phyloP scores from a whole-genome alignment of 2,329 filamentous ascomycete genomes.

The Xylariaceae sp. region DNA sequence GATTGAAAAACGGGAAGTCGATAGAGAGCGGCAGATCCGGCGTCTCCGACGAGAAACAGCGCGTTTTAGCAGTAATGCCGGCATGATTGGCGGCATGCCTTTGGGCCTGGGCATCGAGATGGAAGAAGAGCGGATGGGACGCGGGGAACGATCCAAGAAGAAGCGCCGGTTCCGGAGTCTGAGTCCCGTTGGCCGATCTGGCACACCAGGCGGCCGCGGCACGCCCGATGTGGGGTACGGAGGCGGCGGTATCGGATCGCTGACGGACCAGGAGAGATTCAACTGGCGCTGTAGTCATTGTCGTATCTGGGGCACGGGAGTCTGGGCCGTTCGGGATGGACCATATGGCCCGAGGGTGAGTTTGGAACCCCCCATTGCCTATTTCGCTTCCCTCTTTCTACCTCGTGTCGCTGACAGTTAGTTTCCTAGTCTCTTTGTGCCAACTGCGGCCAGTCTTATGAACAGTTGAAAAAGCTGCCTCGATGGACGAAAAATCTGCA shows the following conservation, averaged over 20 bases:
- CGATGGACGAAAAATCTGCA: constrained; percentile 71
- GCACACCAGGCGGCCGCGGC: constrained; percentile 64
- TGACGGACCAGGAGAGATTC: constrained; percentile 71
- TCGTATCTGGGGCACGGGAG: constrained; percentile 77
- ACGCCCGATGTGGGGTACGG: constrained; percentile 78
- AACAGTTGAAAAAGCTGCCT: constrained; percentile 78
- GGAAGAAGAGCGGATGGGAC: constrained; percentile 79
- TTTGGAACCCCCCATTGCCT: constrained; percentile 12
- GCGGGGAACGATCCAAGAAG: constrained; percentile 91
- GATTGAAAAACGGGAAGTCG: constrained; percentile 93
- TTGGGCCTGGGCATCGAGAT: constrained; percentile 48
- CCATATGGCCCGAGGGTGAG: constrained; percentile 77
- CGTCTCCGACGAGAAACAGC: constrained; percentile 85
- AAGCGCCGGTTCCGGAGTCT: constrained; percentile 87
- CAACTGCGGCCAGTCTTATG: constrained; percentile 86
- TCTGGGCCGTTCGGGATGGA: constrained; percentile 93
- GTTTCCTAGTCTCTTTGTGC: constrained; percentile 72
- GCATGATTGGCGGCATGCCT: constrained; percentile 72
- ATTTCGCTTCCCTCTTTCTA: neutral
- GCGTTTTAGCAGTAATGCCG: constrained; percentile 79
- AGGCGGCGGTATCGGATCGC: constrained; percentile 57
- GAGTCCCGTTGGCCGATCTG: constrained; percentile 67
- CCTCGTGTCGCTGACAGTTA: constrained; percentile 14
- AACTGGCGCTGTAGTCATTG: constrained; percentile 89
- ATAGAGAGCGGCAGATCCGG: constrained; percentile 85